phyloP scores from a whole-genome alignment of 148 eudicot species.

The Vaccinium myrtillus region DNA sequence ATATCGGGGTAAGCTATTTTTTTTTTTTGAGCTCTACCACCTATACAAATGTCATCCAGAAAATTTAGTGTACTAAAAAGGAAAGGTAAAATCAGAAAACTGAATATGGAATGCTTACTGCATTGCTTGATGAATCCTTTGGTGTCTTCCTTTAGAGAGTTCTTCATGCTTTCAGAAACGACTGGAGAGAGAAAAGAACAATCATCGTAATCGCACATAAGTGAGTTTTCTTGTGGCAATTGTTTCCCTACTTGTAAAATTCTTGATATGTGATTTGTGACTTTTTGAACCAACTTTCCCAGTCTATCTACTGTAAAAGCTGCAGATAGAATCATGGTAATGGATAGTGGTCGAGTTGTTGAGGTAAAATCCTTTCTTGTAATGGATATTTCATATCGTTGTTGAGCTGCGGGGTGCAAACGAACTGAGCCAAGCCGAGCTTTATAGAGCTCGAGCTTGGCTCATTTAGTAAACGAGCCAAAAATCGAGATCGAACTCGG shows the following conservation, averaged over 20 bases:
- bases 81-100: neutral
- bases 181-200: conserved; percentile 31
- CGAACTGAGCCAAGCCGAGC: no score
- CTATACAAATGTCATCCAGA: neutral
- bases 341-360: conserved; percentile 40
- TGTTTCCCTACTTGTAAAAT: neutral
- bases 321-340: conserved; percentile 51
- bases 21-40: neutral
- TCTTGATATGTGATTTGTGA: neutral
- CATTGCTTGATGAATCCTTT: conserved; percentile 2
- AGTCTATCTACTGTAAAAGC: conserved; percentile 48
- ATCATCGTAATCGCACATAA: conserved; percentile 47
- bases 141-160: conserved; percentile 26
- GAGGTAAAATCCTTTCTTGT: conserved; percentile 32
- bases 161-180: conserved; percentile 33
- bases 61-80: neutral
- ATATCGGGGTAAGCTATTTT: conserved; percentile 32
- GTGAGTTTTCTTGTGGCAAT: conserved; percentile 22
- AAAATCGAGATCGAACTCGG: no score
- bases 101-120: neutral
- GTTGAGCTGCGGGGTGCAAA: no score
- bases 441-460: no score
- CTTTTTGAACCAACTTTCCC: neutral
- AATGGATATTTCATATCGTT: neutral
- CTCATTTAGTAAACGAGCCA: no score